phyloP scores from a whole-genome alignment of 2,329 filamentous ascomycete species.

The Phoma sp. region DNA sequence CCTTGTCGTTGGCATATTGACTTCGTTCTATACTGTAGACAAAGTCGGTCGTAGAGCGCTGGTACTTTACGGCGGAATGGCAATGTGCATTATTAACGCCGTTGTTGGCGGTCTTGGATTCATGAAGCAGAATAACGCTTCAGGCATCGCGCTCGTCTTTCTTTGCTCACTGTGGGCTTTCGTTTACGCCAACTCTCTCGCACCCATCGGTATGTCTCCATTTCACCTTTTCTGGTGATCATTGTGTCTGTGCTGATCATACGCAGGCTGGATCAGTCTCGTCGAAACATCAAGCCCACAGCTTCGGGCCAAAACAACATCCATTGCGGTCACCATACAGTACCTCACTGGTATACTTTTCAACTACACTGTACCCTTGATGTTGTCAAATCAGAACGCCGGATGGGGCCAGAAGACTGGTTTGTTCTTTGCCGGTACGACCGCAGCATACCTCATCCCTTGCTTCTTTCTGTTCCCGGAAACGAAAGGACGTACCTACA shows the following conservation, averaged over 20 bases:
- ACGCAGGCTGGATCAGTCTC: constrained; percentile 1
- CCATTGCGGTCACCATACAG: constrained; percentile 75
- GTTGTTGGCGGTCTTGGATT: neutral
- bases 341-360: constrained; percentile 80
- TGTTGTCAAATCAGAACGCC: constrained; percentile 64
- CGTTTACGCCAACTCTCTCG: neutral
- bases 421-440: constrained; percentile 85
- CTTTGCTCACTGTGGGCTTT: neutral
- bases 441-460: constrained; percentile 77
- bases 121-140: constrained; percentile 4
- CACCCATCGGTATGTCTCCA: neutral
- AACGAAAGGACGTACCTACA: constrained; percentile 77
- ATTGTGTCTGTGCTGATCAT: neutral
- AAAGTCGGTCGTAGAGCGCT: neutral
- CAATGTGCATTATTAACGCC: neutral
- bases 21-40: neutral
- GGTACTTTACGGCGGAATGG: neutral
- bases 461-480: constrained; percentile 80
- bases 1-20: neutral
- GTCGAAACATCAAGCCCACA: constrained; percentile 53
- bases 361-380: constrained; percentile 76
- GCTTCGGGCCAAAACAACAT: constrained; percentile 86
- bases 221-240: too few relatives aligned
- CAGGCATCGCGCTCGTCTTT: neutral
- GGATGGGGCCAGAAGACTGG: constrained; percentile 83